These are phyloP conservation scores for Yamadazyma taylorii DNA, from an alignment of 1,139 yeast species.

Conservation along the genomic window DNA sequence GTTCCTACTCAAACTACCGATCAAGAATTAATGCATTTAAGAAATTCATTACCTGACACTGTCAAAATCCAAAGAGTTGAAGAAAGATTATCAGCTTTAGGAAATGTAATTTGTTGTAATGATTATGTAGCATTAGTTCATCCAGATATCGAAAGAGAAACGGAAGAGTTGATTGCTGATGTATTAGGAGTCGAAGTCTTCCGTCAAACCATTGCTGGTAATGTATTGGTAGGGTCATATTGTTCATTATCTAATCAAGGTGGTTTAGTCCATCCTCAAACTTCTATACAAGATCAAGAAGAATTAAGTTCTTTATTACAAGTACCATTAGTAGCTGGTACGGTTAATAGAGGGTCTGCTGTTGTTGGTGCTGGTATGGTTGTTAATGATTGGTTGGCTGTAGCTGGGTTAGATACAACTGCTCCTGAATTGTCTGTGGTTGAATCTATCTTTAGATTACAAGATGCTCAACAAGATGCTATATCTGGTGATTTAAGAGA, in stretches of 20 bases:
- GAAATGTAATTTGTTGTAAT: slow-evolving; percentile 97
- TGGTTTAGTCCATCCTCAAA: slow-evolving; percentile 97
- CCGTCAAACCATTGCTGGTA: slow-evolving; percentile 98
- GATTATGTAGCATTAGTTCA: slow-evolving; percentile 98
- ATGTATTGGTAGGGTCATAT: slow-evolving; percentile 95
- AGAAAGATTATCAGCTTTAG: slow-evolving; percentile 94
- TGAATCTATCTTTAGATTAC: slow-evolving; percentile 91
- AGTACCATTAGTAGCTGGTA: slow-evolving; percentile 98
- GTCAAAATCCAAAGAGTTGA: slow-evolving; percentile 97
- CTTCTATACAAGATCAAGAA: slow-evolving; percentile 96
- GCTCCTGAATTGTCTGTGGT: slow-evolving; percentile 97
- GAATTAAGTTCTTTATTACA: slow-evolving; percentile 93
- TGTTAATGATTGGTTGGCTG: slow-evolving; percentile 97
- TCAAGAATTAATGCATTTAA: slow-evolving; percentile 95
- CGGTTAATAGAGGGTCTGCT: slow-evolving; percentile 95
- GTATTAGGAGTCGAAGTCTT: slow-evolving; percentile 99
- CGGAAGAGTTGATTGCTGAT: slow-evolving; percentile 97
- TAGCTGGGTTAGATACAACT: slow-evolving; percentile 94
- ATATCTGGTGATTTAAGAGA: slow-evolving; percentile 84
- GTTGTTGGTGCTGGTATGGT: slow-evolving; percentile 99
- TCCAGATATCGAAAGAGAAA: slow-evolving; percentile 98
- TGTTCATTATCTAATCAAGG: slow-evolving; percentile 96
- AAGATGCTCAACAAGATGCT: slow-evolving; percentile 84
- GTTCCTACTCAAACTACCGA: slow-evolving; percentile 99
- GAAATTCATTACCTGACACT: slow-evolving; percentile 95